These are phyloP conservation scores for Tolypocladium sp. DNA, from an alignment of 2,329 filamentous ascomycete genomes.

Conservation along the genomic window DNA sequence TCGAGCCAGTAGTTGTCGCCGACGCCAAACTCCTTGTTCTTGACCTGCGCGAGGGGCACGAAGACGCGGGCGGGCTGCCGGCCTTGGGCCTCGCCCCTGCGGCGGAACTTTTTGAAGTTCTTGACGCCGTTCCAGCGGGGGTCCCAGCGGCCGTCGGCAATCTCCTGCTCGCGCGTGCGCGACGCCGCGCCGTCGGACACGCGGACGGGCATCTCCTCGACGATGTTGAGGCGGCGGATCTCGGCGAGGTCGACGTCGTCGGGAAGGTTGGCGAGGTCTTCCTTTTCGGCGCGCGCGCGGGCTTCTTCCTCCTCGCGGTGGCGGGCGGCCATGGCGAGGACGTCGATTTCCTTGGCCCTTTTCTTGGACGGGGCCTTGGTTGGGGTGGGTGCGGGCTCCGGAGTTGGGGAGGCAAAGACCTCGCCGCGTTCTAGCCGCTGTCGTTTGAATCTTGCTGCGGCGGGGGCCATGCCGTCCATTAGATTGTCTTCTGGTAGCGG, in stretches of 20 bases:
- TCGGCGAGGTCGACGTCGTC: slow-evolving; percentile 63
- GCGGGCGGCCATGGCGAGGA: slow-evolving; percentile 57
- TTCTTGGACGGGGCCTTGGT: slow-evolving; percentile 25
- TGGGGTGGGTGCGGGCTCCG: slow-evolving; percentile 14
- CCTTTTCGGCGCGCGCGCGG: slow-evolving; percentile 42
- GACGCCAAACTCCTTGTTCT: slow-evolving; percentile 62
- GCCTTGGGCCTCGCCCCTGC: slow-evolving; percentile 40
- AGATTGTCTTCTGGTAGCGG: slow-evolving; percentile 41
- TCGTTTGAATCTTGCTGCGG: slow-evolving; percentile 69
- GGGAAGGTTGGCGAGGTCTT: slow-evolving; percentile 39
- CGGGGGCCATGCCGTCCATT: slow-evolving; percentile 67
- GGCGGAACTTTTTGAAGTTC: slow-evolving; percentile 87
- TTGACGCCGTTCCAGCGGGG: slow-evolving; percentile 86
- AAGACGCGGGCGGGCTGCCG: slow-evolving; percentile 45
- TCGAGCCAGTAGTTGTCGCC: slow-evolving; percentile 72
- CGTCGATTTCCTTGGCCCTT: slow-evolving; percentile 53
- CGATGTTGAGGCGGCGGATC: slow-evolving; percentile 63
- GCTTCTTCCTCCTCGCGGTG: slow-evolving; percentile 58
- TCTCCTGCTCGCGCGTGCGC: slow-evolving; percentile 36
- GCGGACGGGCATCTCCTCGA: slow-evolving; percentile 67
- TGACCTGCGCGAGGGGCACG: slow-evolving; percentile 62
- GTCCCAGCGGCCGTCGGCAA: slow-evolving; percentile 61
- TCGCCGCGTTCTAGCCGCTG: slow-evolving; percentile 55
- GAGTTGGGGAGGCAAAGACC: slow-evolving; percentile 25
- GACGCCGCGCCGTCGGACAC: slow-evolving; percentile 14